phyloP scores from a whole-genome alignment of 2,329 filamentous ascomycete genomes.

The Xylariales sp. region DNA sequence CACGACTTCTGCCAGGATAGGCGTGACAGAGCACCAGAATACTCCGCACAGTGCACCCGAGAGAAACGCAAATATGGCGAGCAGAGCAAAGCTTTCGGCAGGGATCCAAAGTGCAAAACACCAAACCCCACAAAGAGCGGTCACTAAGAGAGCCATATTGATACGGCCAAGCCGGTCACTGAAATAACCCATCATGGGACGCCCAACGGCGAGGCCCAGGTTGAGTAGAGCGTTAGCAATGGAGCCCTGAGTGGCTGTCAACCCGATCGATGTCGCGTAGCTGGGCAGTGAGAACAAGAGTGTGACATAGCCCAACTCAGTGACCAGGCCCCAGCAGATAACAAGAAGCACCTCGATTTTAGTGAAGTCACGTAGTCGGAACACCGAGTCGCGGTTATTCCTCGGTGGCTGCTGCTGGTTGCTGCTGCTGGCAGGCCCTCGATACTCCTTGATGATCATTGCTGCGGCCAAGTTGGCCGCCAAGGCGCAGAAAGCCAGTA shows the following conservation, averaged over 20 bases:
- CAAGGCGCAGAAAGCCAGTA: conserved; percentile 51
- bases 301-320: conserved; percentile 62
- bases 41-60: conserved; percentile 56
- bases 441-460: conserved; percentile 50
- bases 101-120: conserved; percentile 59
- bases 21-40: conserved; percentile 54
- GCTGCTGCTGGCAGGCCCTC: too few relatives aligned
- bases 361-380: conserved; percentile 44
- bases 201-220: conserved; percentile 53
- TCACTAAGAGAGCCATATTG: conserved; percentile 55
- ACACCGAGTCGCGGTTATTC: conserved; percentile 49
- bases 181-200: conserved; percentile 59
- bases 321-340: conserved; percentile 55
- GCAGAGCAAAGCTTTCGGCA: conserved; percentile 50
- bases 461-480: conserved; percentile 47
- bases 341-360: conserved; percentile 52
- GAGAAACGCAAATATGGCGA: conserved; percentile 55
- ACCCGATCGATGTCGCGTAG: conserved; percentile 55
- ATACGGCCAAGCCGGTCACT: conserved; percentile 55
- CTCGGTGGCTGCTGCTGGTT: conserved; percentile 40
- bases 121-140: conserved; percentile 51
- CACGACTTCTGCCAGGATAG: conserved; percentile 57
- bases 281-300: conserved; percentile 61
- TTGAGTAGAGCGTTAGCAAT: conserved; percentile 60
- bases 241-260: conserved; percentile 54